Evolutionary conservation across 352 stramenopile genomes (phyloP).

Genomic region (Thraustotheca clavata): DNA sequence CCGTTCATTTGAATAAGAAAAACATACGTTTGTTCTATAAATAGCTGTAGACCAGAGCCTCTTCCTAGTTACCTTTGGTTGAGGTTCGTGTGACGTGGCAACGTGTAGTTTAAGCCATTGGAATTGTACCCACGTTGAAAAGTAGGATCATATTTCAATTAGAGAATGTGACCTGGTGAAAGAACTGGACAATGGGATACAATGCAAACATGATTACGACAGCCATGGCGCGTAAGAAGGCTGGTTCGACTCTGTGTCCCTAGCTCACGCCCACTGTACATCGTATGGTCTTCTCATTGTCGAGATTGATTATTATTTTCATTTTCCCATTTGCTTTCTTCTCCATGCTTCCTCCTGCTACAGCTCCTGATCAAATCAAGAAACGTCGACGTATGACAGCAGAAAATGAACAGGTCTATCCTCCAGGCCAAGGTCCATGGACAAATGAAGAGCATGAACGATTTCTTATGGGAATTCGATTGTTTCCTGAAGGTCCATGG

Average conservation of each 20-base stretch:
- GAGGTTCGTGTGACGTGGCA: slow-evolving; percentile 5
- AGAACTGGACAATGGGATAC: no score
- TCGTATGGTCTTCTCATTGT: neutral
- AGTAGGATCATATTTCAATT: neutral
- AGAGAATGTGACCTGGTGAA: no score
- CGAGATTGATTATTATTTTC: neutral
- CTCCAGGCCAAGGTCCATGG: slow-evolving; percentile 27
- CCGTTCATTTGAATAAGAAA: no score
- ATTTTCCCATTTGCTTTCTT: neutral
- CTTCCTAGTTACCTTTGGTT: no score
- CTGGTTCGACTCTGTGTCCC: slow-evolving; percentile 1
- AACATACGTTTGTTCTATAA: no score
- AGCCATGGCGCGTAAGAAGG: no score
- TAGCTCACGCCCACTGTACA: neutral
- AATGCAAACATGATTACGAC: slow-evolving; percentile 12
- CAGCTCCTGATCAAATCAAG: neutral
- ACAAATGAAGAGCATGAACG: slow-evolving; percentile 50
- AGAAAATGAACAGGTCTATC: neutral
- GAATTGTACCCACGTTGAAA: no score
- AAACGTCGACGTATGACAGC: neutral
- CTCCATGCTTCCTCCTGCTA: neutral
- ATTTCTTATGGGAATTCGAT: slow-evolving; percentile 43
- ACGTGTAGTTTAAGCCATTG: no score
- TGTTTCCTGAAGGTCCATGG: slow-evolving; percentile 48
- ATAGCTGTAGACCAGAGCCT: no score